A percentile compares a stretch with the other conserved stretches of the same genome.
Evolutionary conservation across 2,329 filamentous ascomycete genomes (phyloP).

Genomic region (Trichoderma citrinoviride): DNA sequence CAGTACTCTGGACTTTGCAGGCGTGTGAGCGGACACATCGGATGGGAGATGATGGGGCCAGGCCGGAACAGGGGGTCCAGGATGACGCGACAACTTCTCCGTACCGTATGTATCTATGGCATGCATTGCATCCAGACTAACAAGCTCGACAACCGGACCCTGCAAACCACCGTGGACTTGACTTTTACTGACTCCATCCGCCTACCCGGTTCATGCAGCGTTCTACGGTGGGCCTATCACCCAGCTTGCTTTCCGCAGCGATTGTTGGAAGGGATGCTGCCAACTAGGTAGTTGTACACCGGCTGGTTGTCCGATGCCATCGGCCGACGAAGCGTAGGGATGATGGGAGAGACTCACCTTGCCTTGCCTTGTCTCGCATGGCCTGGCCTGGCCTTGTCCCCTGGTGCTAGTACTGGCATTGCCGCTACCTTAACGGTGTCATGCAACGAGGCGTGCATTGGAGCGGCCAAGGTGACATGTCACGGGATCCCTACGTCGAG

Average conservation of each 20-base stretch:
- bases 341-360: neutral
- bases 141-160: constrained; percentile 19
- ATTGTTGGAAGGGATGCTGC: neutral
- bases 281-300: neutral
- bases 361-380: neutral
- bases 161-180: constrained; percentile 17
- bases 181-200: constrained; percentile 11
- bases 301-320: constrained; percentile 4
- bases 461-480: neutral
- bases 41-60: constrained; percentile 8
- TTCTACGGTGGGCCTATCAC: constrained; percentile 14
- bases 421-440: neutral
- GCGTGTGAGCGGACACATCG: constrained; percentile 5
- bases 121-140: constrained; percentile 28
- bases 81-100: constrained; percentile 21
- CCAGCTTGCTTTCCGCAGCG: neutral
- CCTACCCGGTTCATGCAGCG: constrained; percentile 22
- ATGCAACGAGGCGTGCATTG: neutral
- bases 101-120: constrained; percentile 25
- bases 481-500: neutral
- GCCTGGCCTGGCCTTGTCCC: neutral
- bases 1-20: neutral
- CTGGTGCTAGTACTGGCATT: neutral
- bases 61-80: neutral
- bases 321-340: constrained; percentile 8